Percentiles rank a stretch among this genome's conserved stretches.
phyloP scores from a whole-genome alignment of 805 yeast species.

The Metschnikowia cubensis region DNA sequence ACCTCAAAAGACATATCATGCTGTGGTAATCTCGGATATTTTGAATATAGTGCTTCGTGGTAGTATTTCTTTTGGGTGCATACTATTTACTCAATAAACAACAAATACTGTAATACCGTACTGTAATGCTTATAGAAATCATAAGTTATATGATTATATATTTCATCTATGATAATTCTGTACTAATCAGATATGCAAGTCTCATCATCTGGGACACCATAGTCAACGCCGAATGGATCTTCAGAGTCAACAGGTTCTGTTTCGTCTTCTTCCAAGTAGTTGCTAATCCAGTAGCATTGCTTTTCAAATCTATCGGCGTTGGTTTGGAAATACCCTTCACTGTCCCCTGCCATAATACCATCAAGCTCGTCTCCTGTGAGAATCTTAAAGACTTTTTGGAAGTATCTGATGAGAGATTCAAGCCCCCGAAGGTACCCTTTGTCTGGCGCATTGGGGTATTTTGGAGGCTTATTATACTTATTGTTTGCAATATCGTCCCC shows the following conservation, averaged over 20 bases:
- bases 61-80: conserved; percentile 21
- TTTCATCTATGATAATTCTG: background rate
- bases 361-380: conserved; percentile 37
- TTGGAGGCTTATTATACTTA: conserved; percentile 64
- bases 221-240: conserved; percentile 15
- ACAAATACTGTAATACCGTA: conserved; percentile 13
- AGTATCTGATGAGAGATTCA: conserved; percentile 63
- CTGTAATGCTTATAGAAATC: too few relatives aligned
- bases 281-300: conserved; percentile 12
- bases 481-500: conserved; percentile 37
- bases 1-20: conserved; percentile 16
- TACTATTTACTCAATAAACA: conserved; percentile 21
- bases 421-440: conserved; percentile 84
- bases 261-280: conserved; percentile 11
- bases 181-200: conserved; percentile 16
- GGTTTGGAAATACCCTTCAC: conserved; percentile 1
- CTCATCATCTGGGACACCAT: conserved; percentile 10
- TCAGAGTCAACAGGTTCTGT: background rate
- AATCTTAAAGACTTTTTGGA: conserved; percentile 54
- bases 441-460: conserved; percentile 60
- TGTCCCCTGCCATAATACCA: conserved; percentile 18
- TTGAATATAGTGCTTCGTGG: conserved; percentile 17
- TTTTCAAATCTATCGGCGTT: conserved; percentile 1
- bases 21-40: conserved; percentile 17
- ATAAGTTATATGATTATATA: background rate